A percentile compares a stretch with the other conserved stretches of the same genome.
Conservation (phyloP, 2,329 filamentous ascomycete species). For the Aspergillus ruber region DNA sequence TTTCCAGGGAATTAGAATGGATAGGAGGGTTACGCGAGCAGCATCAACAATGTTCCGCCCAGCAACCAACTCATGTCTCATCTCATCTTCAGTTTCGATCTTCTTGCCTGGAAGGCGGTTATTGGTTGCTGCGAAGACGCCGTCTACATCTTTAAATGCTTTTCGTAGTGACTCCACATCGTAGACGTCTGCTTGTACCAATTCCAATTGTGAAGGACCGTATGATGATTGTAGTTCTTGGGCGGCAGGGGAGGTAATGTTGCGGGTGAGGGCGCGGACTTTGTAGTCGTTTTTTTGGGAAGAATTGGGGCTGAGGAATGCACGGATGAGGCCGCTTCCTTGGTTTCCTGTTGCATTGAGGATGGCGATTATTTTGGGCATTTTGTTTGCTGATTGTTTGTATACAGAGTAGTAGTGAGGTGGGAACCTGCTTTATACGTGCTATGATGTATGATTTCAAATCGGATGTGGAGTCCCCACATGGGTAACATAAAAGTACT, state of each 20-base stretch:
- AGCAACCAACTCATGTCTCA: slow-evolving; percentile 13
- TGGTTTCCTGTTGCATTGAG: slow-evolving; percentile 12
- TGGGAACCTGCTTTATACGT: neutral
- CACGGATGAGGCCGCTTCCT: slow-evolving; percentile 8
- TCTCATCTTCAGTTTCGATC: slow-evolving; percentile 10
- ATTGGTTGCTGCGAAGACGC: slow-evolving; percentile 14
- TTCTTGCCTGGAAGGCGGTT: slow-evolving; percentile 3
- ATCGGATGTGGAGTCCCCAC: no score
- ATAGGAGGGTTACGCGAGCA: slow-evolving; percentile 2
- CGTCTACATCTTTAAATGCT: slow-evolving; percentile 11
- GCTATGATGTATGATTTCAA: no score
- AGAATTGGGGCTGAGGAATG: slow-evolving; percentile 2
- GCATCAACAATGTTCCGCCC: slow-evolving; percentile 13
- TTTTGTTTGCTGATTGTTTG: neutral
- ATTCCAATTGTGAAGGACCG: slow-evolving; percentile 3
- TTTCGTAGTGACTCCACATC: slow-evolving; percentile 1
- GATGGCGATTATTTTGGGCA: slow-evolving; percentile 1
- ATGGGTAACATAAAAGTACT: no score
- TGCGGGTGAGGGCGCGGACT: slow-evolving; percentile 10
- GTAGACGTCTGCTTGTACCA: slow-evolving; percentile 8
- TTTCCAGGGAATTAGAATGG: neutral
- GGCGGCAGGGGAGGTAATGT: slow-evolving; percentile 5
- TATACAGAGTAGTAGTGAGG: neutral
- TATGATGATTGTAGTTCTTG: slow-evolving; percentile 1
- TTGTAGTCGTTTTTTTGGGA: no score